phyloP scores from a whole-genome alignment of 2,329 filamentous ascomycete genomes.

The Cryphonectria radicalis region DNA sequence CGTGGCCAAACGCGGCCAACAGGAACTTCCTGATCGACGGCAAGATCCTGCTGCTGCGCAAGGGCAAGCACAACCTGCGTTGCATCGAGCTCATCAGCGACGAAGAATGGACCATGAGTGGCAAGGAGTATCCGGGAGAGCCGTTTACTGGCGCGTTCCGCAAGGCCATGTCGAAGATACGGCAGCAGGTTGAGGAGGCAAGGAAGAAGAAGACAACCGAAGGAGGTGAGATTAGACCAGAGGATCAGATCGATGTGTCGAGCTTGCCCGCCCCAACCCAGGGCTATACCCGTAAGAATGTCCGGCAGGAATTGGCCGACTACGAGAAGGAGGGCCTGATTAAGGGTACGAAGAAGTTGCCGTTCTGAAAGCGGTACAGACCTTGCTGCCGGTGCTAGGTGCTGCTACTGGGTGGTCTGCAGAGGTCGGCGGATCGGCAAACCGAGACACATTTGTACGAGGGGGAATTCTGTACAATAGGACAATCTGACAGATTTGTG shows the following conservation, averaged over 20 bases:
- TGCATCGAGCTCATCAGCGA: slow-evolving; percentile 64
- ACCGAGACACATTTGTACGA: background rate
- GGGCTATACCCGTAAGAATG: background rate
- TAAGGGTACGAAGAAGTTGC: background rate
- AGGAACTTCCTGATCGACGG: slow-evolving; percentile 64
- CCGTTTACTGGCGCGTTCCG: slow-evolving; percentile 54
- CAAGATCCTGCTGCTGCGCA: slow-evolving; percentile 62
- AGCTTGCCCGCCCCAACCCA: background rate
- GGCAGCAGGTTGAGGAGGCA: slow-evolving; percentile 35
- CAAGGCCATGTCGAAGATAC: slow-evolving; percentile 44
- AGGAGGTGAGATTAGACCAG: background rate
- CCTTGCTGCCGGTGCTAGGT: background rate
- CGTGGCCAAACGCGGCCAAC: slow-evolving; percentile 61
- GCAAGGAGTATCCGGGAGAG: slow-evolving; percentile 58
- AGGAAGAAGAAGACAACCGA: slow-evolving; percentile 3
- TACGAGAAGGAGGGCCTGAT: background rate
- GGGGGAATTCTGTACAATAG: slow-evolving; percentile 32
- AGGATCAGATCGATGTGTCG: background rate
- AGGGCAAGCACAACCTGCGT: slow-evolving; percentile 66
- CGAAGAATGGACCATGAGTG: slow-evolving; percentile 54
- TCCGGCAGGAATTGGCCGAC: background rate
- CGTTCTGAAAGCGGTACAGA: background rate
- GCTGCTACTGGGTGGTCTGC: background rate
- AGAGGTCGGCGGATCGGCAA: background rate
- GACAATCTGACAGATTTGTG: slow-evolving; percentile 6